Percentiles rank a stretch among this genome's conserved stretches.
These are phyloP conservation scores for Agaricales sp. DNA, from an alignment of 1,284 basidiomycete species.

Conservation along the genomic window DNA sequence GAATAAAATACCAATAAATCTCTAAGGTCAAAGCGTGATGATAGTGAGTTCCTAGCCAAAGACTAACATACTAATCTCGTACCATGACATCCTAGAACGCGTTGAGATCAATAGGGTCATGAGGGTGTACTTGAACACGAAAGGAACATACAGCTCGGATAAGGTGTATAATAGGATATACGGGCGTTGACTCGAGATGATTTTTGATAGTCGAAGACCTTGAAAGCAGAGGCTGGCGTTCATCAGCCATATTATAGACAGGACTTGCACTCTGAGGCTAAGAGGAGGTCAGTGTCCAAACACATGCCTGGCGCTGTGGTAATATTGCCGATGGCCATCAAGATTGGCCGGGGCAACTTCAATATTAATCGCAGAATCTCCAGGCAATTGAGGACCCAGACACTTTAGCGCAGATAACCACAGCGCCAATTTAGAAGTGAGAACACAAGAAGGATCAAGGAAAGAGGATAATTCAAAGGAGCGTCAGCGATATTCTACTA, in stretches of 20 bases:
- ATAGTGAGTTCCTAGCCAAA: not conserved
- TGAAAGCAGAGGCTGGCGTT: not conserved
- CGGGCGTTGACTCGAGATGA: conserved; percentile 40
- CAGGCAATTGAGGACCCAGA: too few relatives aligned
- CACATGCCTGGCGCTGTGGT: not conserved
- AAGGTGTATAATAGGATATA: conserved; percentile 69
- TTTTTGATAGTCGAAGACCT: conserved; percentile 18
- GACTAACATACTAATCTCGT: conserved; percentile 13
- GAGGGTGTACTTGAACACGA: not conserved
- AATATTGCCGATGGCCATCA: too few relatives aligned
- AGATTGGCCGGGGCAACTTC: too few relatives aligned
- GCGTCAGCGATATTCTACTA: too few relatives aligned
- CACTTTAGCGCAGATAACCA: too few relatives aligned
- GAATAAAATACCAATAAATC: conserved; percentile 44
- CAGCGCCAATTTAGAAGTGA: too few relatives aligned
- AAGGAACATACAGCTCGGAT: conserved; percentile 40
- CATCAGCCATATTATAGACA: not conserved
- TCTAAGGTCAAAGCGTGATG: conserved; percentile 23
- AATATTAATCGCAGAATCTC: too few relatives aligned
- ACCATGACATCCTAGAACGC: conserved; percentile 48
- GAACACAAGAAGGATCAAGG: too few relatives aligned
- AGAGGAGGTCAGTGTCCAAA: not conserved
- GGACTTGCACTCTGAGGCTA: too few relatives aligned
- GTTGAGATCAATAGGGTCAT: conserved; percentile 8
- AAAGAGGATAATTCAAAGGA: too few relatives aligned